A percentile compares a stretch with the other conserved stretches of the same genome.
phyloP scores from a whole-genome alignment of 164 flowering plant genomes.

The Litsea cubeba region DNA sequence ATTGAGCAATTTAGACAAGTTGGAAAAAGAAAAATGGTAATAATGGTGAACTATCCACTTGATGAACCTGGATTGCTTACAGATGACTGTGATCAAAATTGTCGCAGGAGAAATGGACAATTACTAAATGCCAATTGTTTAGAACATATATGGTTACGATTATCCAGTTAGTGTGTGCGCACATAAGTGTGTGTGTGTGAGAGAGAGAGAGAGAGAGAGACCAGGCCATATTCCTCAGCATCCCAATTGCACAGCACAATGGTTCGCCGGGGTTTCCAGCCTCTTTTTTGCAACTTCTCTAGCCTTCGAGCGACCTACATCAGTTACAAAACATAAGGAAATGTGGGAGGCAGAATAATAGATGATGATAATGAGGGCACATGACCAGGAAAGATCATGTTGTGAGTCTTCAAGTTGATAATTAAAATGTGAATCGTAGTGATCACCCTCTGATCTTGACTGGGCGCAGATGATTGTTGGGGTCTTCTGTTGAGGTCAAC shows the following conservation, averaged over 20 bases:
- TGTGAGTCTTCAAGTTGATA: neutral
- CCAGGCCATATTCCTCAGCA: constrained; percentile 87
- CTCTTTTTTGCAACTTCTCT: constrained; percentile 39
- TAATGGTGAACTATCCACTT: neutral
- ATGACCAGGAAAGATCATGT: neutral
- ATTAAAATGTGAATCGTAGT: too few species aligned
- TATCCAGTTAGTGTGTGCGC: neutral
- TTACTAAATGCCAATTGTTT: too few species aligned
- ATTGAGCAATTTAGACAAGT: neutral
- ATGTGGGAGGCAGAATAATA: neutral
- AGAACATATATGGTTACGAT: neutral
- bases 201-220: constrained; percentile 28
- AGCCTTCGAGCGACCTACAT: constrained; percentile 56
- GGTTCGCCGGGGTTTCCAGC: constrained; percentile 32
- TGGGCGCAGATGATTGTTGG: too few species aligned
- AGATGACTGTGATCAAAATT: too few species aligned
- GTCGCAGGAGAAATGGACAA: neutral
- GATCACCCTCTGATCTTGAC: too few species aligned
- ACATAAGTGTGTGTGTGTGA: neutral
- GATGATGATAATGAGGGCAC: neutral
- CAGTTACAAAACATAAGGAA: neutral
- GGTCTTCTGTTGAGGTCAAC: too few species aligned
- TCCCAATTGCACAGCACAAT: constrained; percentile 82
- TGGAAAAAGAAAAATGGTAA: neutral
- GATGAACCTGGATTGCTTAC: neutral